A percentile compares a stretch with the other conserved stretches of the same genome.
Evolutionary conservation across 805 yeast species (phyloP).

Genomic region (Kodamaea kakaduensis): DNA sequence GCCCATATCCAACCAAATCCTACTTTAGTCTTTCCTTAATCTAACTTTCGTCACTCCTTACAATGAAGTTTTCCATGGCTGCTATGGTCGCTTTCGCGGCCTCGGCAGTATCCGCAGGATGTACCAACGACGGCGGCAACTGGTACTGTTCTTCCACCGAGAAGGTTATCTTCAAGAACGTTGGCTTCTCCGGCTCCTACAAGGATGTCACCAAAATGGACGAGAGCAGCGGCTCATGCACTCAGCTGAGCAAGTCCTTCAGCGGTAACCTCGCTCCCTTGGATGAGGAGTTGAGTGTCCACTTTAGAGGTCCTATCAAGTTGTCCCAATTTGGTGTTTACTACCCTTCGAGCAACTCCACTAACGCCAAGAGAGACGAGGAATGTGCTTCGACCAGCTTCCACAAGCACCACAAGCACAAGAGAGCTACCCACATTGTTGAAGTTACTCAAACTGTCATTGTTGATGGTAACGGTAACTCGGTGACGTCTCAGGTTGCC

Average conservation of each 20-base stretch:
- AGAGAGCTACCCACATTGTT: conserved; percentile 61
- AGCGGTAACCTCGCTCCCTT: conserved; percentile 74
- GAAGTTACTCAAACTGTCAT: conserved; percentile 76
- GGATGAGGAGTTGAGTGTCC: conserved; percentile 82
- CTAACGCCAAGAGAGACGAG: conserved; percentile 45
- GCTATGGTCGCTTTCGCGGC: conserved; percentile 21
- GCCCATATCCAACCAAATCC: conserved; percentile 5
- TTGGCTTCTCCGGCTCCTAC: conserved; percentile 87
- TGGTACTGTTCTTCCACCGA: conserved; percentile 62
- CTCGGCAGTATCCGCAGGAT: conserved; percentile 18
- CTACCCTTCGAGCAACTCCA: conserved; percentile 49
- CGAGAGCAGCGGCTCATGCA: conserved; percentile 63
- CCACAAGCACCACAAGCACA: conserved; percentile 47
- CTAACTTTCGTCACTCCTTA: conserved; percentile 10
- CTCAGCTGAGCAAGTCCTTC: conserved; percentile 54
- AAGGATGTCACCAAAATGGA: conserved; percentile 77
- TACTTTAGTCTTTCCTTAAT: conserved; percentile 10
- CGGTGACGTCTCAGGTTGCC: conserved; percentile 24
- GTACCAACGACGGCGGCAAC: conserved; percentile 23
- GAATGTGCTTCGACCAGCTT: conserved; percentile 45
- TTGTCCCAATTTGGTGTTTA: conserved; percentile 87
- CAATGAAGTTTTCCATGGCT: conserved; percentile 24
- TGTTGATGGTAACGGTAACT: conserved; percentile 58
- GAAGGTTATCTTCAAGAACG: conserved; percentile 62
- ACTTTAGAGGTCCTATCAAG: conserved; percentile 85